These are phyloP conservation scores for Ophiorrhiza pumila DNA, from an alignment of 257 asterid species.

Conservation along the genomic window DNA sequence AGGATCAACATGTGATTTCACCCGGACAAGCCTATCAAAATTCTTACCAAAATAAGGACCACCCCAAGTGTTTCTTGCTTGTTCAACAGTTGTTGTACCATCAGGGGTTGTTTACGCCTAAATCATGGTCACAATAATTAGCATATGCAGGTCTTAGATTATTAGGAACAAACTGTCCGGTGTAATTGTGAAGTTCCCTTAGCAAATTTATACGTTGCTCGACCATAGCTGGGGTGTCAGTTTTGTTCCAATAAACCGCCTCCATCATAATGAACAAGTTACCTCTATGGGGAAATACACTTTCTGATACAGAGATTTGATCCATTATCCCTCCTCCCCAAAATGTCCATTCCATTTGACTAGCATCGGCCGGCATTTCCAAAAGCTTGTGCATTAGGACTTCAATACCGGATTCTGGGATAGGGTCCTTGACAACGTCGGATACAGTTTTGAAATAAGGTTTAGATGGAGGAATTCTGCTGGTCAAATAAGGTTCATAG, in stretches of 20 bases:
- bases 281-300: conserved; percentile 2
- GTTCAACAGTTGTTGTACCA: conserved; percentile 4
- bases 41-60: conserved; percentile 9
- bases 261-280: not conserved
- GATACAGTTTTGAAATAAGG: not conserved
- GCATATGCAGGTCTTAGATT: conserved; percentile 3
- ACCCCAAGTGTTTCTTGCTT: not conserved
- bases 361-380: not conserved
- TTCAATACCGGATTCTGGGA: not conserved
- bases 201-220: not conserved
- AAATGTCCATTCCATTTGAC: not conserved
- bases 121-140: conserved; percentile 16
- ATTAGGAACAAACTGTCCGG: conserved; percentile 1
- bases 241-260: not conserved
- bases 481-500: not conserved
- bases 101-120: conserved; percentile 6
- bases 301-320: not conserved
- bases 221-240: not conserved
- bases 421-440: not conserved
- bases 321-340: conserved; percentile 12
- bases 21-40: conserved; percentile 13
- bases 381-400: not conserved
- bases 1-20: conserved; percentile 18
- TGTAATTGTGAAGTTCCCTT: not conserved
- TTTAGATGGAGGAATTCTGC: not conserved